Percentiles rank a stretch among this genome's conserved stretches.
Evolutionary conservation across 169 alveolate genomes (phyloP).

Genomic region (Plasmodium vivax): DNA sequence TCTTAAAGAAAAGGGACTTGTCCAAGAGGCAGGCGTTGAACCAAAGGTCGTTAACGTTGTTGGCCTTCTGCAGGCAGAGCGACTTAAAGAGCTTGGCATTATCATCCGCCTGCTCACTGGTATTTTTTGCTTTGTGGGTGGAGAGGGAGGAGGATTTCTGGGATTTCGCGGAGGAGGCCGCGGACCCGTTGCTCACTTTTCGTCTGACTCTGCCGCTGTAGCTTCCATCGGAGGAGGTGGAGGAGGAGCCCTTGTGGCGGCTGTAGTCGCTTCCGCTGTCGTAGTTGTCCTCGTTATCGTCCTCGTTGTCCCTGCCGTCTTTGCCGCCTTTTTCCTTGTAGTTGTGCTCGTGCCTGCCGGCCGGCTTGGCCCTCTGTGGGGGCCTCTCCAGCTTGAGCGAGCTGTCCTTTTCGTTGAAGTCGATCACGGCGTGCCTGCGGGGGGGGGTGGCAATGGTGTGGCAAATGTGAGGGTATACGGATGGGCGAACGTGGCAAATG

Average conservation of each 20-base stretch:
- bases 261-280: slow-evolving; percentile 18
- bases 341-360: not conserved
- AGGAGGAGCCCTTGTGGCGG: not conserved
- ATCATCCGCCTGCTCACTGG: slow-evolving; percentile 27
- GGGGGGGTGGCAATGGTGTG: not conserved
- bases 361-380: not conserved
- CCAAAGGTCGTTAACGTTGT: slow-evolving; percentile 62
- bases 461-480: not conserved
- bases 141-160: slow-evolving; percentile 18
- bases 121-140: slow-evolving; percentile 16
- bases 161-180: slow-evolving; percentile 1
- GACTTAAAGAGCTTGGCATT: slow-evolving; percentile 40
- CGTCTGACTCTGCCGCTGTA: not conserved
- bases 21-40: slow-evolving; percentile 57
- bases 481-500: not conserved
- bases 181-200: slow-evolving; percentile 2
- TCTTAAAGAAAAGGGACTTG: slow-evolving; percentile 32
- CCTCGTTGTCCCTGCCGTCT: too few relatives aligned
- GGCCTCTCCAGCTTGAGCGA: not conserved
- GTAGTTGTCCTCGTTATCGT: not conserved
- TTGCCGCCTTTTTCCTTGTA: not conserved
- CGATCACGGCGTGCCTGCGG: slow-evolving; percentile 48
- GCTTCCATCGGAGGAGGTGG: slow-evolving; percentile 22
- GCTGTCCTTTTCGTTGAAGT: slow-evolving; percentile 43
- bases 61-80: slow-evolving; percentile 55